Percentiles rank a stretch among this genome's conserved stretches.
These are phyloP conservation scores for Rostrohypoxylon terebratum DNA, from an alignment of 495 filamentous ascomycete genomes.

Conservation along the genomic window DNA sequence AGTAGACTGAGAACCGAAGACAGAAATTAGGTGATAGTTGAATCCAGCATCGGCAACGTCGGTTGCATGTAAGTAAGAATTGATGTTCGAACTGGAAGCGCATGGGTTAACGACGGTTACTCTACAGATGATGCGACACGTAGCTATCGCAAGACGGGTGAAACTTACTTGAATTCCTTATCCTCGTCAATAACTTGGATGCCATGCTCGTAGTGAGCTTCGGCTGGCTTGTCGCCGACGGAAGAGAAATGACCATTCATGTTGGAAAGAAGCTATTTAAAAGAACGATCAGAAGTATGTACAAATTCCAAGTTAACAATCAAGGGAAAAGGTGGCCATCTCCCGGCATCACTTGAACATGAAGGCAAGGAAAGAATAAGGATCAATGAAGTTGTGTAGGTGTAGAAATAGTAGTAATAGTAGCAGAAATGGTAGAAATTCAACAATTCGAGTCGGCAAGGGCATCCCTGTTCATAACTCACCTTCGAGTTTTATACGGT, in stretches of 20 bases:
- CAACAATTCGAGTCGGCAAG: conserved; percentile 34
- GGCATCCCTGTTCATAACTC: conserved; percentile 30
- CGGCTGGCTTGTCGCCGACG: conserved; percentile 73
- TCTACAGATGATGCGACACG: conserved; percentile 18
- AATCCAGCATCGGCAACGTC: conserved; percentile 88
- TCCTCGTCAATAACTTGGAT: conserved; percentile 97
- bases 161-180: conserved; percentile 91
- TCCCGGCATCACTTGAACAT: conserved; percentile 12
- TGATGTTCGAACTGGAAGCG: conserved; percentile 74
- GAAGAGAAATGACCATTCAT: conserved; percentile 92
- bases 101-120: conserved; percentile 23
- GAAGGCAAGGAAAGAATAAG: conserved; percentile 22
- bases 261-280: conserved; percentile 10
- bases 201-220: conserved; percentile 86
- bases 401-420: conserved; percentile 28
- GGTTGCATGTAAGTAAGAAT: conserved; percentile 81
- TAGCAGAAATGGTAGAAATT: neutral
- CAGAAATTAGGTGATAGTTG: conserved; percentile 98
- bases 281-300: conserved; percentile 29
- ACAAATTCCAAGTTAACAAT: conserved; percentile 36
- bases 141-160: conserved; percentile 17
- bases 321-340: conserved; percentile 38
- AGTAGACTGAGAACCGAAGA: conserved; percentile 98
- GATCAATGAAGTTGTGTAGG: conserved; percentile 38
- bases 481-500: conserved; percentile 13